Conservation (phyloP, 495 filamentous ascomycete species). For the Lepraria neglecta region DNA sequence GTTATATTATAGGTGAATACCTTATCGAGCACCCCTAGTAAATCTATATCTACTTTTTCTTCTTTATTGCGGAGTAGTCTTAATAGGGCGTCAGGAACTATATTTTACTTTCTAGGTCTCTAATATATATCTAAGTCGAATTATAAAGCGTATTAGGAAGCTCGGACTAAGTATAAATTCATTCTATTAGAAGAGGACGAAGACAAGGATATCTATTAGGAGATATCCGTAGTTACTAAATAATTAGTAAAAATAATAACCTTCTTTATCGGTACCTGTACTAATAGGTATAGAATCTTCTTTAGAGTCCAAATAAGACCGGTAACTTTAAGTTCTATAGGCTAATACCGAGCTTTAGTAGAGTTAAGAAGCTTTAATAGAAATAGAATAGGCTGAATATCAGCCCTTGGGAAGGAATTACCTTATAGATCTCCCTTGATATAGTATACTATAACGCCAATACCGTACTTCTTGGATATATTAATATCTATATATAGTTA, state of each 20-base stretch:
- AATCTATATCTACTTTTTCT: too few relatives aligned
- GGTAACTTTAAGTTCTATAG: constrained; percentile 16
- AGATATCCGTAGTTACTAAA: neutral
- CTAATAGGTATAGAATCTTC: constrained; percentile 3
- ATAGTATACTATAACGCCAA: neutral
- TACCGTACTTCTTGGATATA: neutral
- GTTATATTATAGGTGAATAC: too few relatives aligned
- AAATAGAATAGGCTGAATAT: neutral
- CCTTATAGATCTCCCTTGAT: neutral
- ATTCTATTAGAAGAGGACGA: neutral
- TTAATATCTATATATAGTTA: neutral
- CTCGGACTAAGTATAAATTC: constrained; percentile 1
- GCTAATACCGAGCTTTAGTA: constrained; percentile 14
- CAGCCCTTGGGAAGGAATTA: neutral
- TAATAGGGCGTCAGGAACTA: too few relatives aligned
- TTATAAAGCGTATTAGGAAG: constrained; percentile 11
- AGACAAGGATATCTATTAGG: neutral
- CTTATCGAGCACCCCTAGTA: too few relatives aligned
- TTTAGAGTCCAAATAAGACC: constrained; percentile 10
- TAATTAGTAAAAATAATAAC: constrained; percentile 3
- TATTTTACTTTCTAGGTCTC: constrained; percentile 3
- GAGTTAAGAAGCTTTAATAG: neutral
- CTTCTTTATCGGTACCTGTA: neutral
- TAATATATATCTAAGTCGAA: constrained; percentile 10
- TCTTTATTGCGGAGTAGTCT: too few relatives aligned